These are phyloP conservation scores for Diplodia mutila DNA, from an alignment of 2,329 filamentous ascomycete species.

Conservation along the genomic window DNA sequence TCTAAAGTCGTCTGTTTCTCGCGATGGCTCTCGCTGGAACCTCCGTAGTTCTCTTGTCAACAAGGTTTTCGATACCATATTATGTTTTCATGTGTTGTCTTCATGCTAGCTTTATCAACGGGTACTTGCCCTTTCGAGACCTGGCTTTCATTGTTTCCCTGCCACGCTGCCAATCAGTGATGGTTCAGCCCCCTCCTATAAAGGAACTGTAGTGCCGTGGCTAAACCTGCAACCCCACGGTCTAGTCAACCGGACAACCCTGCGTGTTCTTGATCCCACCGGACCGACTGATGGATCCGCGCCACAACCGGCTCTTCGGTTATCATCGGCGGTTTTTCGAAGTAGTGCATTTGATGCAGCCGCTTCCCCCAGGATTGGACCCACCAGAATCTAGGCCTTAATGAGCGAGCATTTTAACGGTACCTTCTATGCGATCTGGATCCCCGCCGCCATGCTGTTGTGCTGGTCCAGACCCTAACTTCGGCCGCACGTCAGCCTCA, in stretches of 20 bases:
- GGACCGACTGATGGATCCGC: constrained; percentile 52
- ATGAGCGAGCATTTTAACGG: constrained; percentile 60
- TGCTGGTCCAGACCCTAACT: constrained; percentile 64
- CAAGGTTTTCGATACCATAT: too few species aligned
- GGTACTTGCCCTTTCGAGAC: constrained; percentile 55
- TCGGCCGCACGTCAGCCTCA: constrained; percentile 29
- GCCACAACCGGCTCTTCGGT: constrained; percentile 38
- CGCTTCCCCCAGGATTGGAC: constrained; percentile 60
- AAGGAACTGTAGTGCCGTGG: constrained; percentile 67
- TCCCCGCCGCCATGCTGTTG: constrained; percentile 57
- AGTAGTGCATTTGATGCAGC: constrained; percentile 60
- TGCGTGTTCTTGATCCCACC: constrained; percentile 63
- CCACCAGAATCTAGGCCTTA: constrained; percentile 69
- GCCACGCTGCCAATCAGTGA: constrained; percentile 53
- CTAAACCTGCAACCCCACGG: constrained; percentile 58
- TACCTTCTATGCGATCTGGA: constrained; percentile 52
- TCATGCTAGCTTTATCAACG: constrained; percentile 54
- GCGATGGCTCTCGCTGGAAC: too few species aligned
- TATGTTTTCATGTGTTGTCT: constrained; percentile 55
- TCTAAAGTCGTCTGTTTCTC: too few species aligned
- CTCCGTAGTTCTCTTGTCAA: too few species aligned
- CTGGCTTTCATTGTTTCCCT: constrained; percentile 54
- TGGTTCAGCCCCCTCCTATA: constrained; percentile 54
- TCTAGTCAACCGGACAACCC: constrained; percentile 58
- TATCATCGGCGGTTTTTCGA: constrained; percentile 58